Evolutionary conservation across 805 yeast genomes (phyloP), one percentile per base, ranked within the genome.

Genomic region (Suhomyces emberorum): DNA sequence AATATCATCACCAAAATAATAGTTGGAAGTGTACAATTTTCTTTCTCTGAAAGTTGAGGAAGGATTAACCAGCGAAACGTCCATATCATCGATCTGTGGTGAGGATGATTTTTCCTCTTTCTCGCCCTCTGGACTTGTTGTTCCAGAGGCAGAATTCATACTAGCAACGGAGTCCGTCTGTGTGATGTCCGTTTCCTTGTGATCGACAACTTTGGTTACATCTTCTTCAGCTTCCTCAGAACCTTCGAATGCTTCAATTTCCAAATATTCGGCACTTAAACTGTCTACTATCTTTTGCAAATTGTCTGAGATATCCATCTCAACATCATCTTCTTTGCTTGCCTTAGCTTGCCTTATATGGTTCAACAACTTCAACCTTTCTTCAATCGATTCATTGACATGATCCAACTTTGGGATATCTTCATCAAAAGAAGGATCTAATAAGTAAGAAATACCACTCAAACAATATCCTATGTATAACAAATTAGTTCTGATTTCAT

Each of bases 381-480:
- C 59, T 30, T 62, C 59, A 14, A 68, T 51, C 2, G 69, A 47
- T 34, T 61, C 63, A 2, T 52, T 47, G 20, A 48, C 51, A 38
- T 57, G 61, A 30, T 51, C 55, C 28, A 65, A 47, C 29, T 62
- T 60, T 0, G 74, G 72, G 16, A 67, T 63, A 30, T 69, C 69
- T 28, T 70, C 76, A 30, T 72, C 69, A 47, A 69, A 83, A 10
- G 80, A 77, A 0, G 95, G 86, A 52, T 88, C 96, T 48, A 85
- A 76, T 24, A 88, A 61, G 29, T 74, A 69, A 22, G 95, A 74
- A 7, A 78, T 63, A 17, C 96, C 96, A 28, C 89, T 77, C 3
- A 83, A 46, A 0, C 79, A 63, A 40, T 79, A 77, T 0, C 83
- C 70, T 31, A 85, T 53, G 34, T 76, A 78, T 7, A 78, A 61